Evolutionary conservation across 2,329 filamentous ascomycete genomes (phyloP), one percentile per base, ranked within the genome.

Genomic region (Byssothecium circinans): DNA sequence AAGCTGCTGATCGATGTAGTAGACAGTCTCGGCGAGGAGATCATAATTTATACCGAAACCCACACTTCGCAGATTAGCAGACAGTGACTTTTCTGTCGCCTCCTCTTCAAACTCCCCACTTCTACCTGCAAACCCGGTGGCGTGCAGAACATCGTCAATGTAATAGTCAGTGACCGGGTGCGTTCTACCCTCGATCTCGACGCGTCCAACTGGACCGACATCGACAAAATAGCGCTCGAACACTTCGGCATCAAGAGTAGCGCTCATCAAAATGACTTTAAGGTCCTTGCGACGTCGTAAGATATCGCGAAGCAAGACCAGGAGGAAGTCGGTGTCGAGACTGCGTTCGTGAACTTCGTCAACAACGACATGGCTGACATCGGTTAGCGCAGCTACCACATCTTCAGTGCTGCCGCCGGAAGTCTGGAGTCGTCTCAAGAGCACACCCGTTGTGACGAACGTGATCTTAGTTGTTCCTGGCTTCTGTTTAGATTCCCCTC

Each of bases 301-400:
- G 6, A 96, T 89, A 66, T 96, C 88, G 45, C 90, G 84, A 27
- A 99, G 76, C 41, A 99, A 80, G 35, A 91, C 91, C 43, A 99
- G 79, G 8, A 97, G 76, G 64, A 99, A 96, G 68, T 99, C 92
- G 0, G 91, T 96, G 64, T 97, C 94, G 8, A 99, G 77, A 72
- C 89, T 95, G 45, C 92, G 84, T 71, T 99, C 92, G 74, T 99
- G 92, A 2, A 97, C 92, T 71, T 99, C 92, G 67, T 99, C 92
- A 36, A 97, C 91, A 15, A 97, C 88, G 7, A 99, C 84, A 67
- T 99, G 94, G 58, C 89, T 96, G 53, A 99, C 86, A 70, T 96
- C 89, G 5, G 89, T 88, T 38, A 99, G 73, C 32, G 91, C 89
- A 17, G 86, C 82, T 43, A 89, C 81, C 1, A 96, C 85, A 64